Evolutionary conservation across 129 eudicot genomes (phyloP).

Genomic region (Flaveria brownii): DNA sequence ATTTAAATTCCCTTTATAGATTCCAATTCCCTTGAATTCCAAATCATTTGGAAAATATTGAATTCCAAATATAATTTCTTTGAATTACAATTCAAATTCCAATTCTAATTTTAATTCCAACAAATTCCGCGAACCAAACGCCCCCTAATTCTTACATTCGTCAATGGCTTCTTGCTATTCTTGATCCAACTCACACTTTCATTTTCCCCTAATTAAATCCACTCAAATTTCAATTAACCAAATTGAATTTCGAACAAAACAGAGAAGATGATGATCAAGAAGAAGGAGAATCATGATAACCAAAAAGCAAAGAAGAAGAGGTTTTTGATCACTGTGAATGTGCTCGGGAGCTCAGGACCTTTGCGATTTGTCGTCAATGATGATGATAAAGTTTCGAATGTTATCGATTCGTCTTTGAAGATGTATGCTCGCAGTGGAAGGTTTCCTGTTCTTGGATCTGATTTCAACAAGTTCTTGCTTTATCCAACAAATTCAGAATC

Average conservation of each 20-base stretch:
- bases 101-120: no score
- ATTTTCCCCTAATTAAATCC: not conserved
- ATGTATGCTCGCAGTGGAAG: conserved; percentile 58
- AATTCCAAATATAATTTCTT: no score
- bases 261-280: conserved; percentile 14
- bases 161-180: conserved; percentile 41
- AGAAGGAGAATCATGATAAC: conserved; percentile 22
- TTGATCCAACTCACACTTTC: conserved; percentile 12
- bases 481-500: conserved; percentile 51
- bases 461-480: conserved; percentile 44
- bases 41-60: no score
- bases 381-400: conserved; percentile 43
- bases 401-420: conserved; percentile 50
- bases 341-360: conserved; percentile 66
- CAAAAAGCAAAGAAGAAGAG: conserved; percentile 21
- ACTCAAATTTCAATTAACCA: not conserved
- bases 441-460: conserved; percentile 56
- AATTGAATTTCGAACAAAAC: not conserved
- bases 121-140: no score
- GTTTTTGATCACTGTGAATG: conserved; percentile 47
- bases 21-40: no score
- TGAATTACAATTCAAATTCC: no score
- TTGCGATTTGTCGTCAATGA: conserved; percentile 53
- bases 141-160: conserved; percentile 15
- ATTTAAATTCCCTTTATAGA: no score